Conservation (phyloP, 306 rosid genomes). For the Acmispon strigosus region DNA sequence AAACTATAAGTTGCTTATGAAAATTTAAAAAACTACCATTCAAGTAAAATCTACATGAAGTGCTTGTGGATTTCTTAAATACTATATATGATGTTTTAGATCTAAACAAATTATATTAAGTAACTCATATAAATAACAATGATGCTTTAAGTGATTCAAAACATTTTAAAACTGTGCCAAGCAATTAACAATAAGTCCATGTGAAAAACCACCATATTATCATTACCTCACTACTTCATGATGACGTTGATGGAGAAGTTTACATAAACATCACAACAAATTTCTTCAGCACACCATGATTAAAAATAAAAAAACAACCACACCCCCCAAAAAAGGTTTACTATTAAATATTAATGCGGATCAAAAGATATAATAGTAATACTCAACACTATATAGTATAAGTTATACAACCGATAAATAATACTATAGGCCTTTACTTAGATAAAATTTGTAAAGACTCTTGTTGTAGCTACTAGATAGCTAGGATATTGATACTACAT, state of each 20-base stretch:
- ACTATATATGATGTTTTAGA: too few species aligned
- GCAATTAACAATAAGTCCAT: slow-evolving; percentile 23
- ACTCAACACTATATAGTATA: neutral
- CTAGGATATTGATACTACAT: slow-evolving; percentile 47
- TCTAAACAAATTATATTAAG: too few species aligned
- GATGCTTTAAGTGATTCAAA: too few species aligned
- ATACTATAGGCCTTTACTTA: slow-evolving; percentile 20
- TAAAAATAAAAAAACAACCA: neutral
- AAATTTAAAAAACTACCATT: too few species aligned
- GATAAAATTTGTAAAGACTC: slow-evolving; percentile 45
- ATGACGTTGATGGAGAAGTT: slow-evolving; percentile 20
- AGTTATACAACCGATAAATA: neutral
- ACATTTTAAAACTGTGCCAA: too few species aligned
- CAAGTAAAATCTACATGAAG: too few species aligned
- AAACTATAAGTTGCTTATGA: too few species aligned
- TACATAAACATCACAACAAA: slow-evolving; percentile 7
- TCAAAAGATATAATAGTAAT: slow-evolving; percentile 11
- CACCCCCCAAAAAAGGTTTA: slow-evolving; percentile 24
- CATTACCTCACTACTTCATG: slow-evolving; percentile 38
- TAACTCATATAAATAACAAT: too few species aligned
- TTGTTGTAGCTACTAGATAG: neutral
- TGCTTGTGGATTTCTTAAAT: too few species aligned
- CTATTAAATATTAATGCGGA: neutral
- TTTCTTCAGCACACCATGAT: slow-evolving; percentile 29
- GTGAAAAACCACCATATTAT: slow-evolving; percentile 27